Base-by-base conservation (phyloP, 768 basidiomycete genomes). In the Lentinula guzmanii region DNA sequence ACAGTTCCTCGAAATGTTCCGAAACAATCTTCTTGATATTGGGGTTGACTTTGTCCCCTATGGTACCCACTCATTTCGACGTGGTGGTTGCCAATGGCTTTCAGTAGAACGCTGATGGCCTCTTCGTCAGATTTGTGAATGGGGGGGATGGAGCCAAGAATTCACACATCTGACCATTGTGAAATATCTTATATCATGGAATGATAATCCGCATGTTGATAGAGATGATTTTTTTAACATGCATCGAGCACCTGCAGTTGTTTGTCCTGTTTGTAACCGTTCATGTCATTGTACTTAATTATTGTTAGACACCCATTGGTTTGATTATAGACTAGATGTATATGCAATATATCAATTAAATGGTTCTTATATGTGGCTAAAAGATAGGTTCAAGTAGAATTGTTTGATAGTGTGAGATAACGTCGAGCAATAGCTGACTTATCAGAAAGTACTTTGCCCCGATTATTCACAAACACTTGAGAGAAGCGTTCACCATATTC, bases 71-170 rank as follows among this genome's bases (percentile, higher is more conserved):
- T 67, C 70, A 1, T 74, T 74, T 58, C 61, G 65, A 16, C 68
- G 65, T 7, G 70, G 71, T 6, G 70, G 72, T 3, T 71, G 69
- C 55, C 73, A 74, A 57, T 74, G 67, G 42, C 65, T 75, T 5
- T 62, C 65, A 13, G 58, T 68, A 4, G 68, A 67, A 9, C 42
- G 62, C 5, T 64, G 70, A 4, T 74, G 72, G 73, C 63, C 66
- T 0, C 56, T 72, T 2, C 50, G 67, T 8, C 48, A 63, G 24
- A 71, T 74, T n/a, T 73, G 72, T 52, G 64, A 65, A 21, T 74
- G 71, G 70, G 72, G 69, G n/a, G 73, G 72, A 2, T 73, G 73
- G 73, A 64, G 61, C 43, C 64, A 61, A 16, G 66, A 72, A 15
- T 64, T 63, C 53, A 50, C 24, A 24, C 24, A 24, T 24, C 24